phyloP scores from a whole-genome alignment of 352 stramenopile species.

The Pythium sp. region DNA sequence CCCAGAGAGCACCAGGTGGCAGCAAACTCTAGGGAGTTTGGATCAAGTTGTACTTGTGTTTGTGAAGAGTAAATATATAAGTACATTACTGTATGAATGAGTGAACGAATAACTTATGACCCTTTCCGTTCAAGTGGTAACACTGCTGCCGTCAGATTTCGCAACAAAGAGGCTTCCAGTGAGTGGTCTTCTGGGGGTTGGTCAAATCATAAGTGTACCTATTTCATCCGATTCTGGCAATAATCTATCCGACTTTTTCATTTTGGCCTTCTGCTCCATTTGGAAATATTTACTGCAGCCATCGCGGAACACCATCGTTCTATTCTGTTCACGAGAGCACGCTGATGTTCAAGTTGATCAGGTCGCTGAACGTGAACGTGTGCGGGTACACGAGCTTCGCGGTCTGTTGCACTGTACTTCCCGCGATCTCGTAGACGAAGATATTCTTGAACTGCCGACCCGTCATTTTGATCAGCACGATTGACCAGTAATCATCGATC shows the following conservation, averaged over 20 bases:
- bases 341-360: constrained; percentile 9
- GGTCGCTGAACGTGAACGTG: constrained; percentile 8
- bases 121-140: no score
- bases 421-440: constrained; percentile 25
- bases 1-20: neutral
- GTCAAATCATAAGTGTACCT: no score
- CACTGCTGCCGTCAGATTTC: no score
- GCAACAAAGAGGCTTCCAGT: no score
- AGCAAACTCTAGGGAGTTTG: neutral
- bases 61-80: neutral
- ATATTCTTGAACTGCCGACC: constrained; percentile 16
- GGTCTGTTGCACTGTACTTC: constrained; percentile 17
- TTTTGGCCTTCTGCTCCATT: neutral
- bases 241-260: neutral
- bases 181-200: no score
- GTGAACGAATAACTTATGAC: no score
- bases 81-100: no score
- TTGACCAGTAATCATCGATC: constrained; percentile 22
- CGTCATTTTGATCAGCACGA: constrained; percentile 27
- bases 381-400: constrained; percentile 9
- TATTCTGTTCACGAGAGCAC: constrained; percentile 20
- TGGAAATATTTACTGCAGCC: neutral
- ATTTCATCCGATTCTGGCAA: no score
- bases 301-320: neutral
- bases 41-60: neutral